Base-by-base conservation (phyloP, 306 rosid species). In the Corylus heterophylla region DNA sequence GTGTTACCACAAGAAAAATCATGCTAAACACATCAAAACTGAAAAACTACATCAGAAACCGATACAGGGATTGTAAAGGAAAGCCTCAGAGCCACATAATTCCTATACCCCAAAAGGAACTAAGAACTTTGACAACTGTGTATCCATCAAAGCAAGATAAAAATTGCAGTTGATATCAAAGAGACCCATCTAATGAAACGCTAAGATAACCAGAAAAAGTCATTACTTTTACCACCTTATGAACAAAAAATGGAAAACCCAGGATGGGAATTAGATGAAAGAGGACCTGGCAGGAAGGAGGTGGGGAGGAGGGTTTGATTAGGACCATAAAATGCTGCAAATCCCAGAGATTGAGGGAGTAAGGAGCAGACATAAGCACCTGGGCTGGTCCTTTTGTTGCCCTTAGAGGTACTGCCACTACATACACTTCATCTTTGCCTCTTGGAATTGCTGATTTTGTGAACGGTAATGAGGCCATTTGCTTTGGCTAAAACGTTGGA, bases 351-450 rank as follows among this genome's bases (percentile, higher is more conserved):
- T 83, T 88, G 85, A 93, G 87, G 55, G 97, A 87, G 82, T 85
- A 88, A 7, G 94, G 92, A 54, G 92, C 74, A 54, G 99, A 91
- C 85, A 85, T 83, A 67, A 89, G 84, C 80, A 93, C 74, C 69
- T 95, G 98, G 39, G 98, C 85, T 61, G 96, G 97, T 74, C 99
- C 99, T 80, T 88, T 95, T 56, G 89, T n/a, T 78, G 97, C 98
- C 76, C 93, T 88, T 39, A 95, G 83, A 75, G 98, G 92, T 83
- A 93, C 85, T 70, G 97, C 86, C 27, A 97, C 95, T 12, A 95
- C 99, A 20, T 93, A 93, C 27, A 95, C 96, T 62, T 89, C 88
- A 12, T 94, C 92, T 79, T 87, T 84, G 10, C 87, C 86, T 18
- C 76, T 83, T 14, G 77, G 4, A 55, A 76, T 66, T 54, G 75